A percentile compares a stretch with the other conserved stretches of the same genome.
phyloP scores from a whole-genome alignment of 1,139 yeast species.

The Pichia sp. region DNA sequence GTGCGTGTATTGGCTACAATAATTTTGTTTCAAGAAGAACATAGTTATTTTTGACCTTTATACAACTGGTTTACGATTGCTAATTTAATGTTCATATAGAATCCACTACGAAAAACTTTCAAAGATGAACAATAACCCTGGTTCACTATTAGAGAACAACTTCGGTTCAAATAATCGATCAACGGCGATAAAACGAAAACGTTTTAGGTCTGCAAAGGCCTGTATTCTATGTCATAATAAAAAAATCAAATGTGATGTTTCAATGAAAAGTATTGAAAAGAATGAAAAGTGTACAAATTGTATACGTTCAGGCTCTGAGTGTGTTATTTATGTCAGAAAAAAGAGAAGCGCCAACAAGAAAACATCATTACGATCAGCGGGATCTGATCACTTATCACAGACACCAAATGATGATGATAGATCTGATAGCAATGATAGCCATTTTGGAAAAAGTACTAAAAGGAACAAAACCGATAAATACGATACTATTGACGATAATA shows the following conservation, averaged over 20 bases:
- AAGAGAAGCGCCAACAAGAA: slow-evolving; percentile 18
- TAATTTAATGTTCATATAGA: no score
- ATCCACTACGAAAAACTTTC: no score
- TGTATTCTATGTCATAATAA: slow-evolving; percentile 49
- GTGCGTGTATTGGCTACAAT: no score
- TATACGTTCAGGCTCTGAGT: slow-evolving; percentile 46
- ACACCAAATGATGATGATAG: not conserved
- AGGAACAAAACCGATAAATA: not conserved
- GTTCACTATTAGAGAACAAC: not conserved
- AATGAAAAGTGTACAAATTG: slow-evolving; percentile 46
- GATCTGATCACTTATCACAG: not conserved
- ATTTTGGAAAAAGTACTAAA: not conserved
- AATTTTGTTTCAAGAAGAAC: no score
- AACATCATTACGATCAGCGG: not conserved
- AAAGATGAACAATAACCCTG: not conserved
- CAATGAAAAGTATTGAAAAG: slow-evolving; percentile 32
- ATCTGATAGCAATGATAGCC: not conserved
- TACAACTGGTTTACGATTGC: no score
- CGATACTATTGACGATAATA: not conserved
- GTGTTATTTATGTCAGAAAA: slow-evolving; percentile 42
- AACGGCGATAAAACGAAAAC: slow-evolving; percentile 23
- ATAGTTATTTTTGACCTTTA: no score
- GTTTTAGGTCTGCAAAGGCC: slow-evolving; percentile 48
- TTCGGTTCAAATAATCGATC: not conserved
- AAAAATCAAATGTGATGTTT: slow-evolving; percentile 48